Conservation (phyloP, 805 yeast genomes). For the Candida piceae region DNA sequence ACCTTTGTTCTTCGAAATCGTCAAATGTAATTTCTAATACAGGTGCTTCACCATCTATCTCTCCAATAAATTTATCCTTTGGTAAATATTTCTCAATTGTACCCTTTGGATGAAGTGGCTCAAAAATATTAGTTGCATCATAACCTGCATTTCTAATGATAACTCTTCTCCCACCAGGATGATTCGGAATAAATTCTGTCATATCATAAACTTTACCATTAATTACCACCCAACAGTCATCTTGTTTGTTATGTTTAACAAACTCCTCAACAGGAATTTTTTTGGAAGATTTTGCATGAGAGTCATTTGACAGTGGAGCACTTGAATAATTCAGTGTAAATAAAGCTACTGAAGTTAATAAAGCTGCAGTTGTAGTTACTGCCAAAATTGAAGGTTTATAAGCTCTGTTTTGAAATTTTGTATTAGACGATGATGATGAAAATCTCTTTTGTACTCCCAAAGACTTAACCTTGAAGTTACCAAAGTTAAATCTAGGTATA, state of each 20-base stretch:
- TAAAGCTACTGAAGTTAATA: constrained; percentile 1
- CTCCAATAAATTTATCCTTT: constrained; percentile 57
- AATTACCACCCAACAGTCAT: constrained; percentile 81
- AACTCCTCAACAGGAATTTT: constrained; percentile 35
- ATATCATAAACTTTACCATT: constrained; percentile 78
- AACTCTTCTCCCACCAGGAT: constrained; percentile 50
- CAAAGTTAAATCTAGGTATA: too few species aligned
- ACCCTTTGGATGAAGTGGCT: constrained; percentile 89
- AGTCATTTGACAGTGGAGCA: constrained; percentile 6
- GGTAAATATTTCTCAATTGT: constrained; percentile 62
- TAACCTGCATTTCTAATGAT: constrained; percentile 44
- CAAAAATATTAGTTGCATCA: constrained; percentile 64
- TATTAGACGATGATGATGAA: too few species aligned
- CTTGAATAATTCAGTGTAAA: neutral
- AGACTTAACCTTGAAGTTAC: too few species aligned
- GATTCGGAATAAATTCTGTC: constrained; percentile 45
- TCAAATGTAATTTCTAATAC: constrained; percentile 30
- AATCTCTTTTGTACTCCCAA: too few species aligned
- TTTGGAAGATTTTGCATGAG: constrained; percentile 2
- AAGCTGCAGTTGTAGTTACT: constrained; percentile 3
- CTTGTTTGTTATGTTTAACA: constrained; percentile 47
- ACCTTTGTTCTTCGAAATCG: constrained; percentile 39
- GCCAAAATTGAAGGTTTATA: too few species aligned
- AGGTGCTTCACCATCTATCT: constrained; percentile 31
- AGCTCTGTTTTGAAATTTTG: too few species aligned